Conservation (phyloP, 805 yeast genomes). For the Ascoidea tarda region DNA sequence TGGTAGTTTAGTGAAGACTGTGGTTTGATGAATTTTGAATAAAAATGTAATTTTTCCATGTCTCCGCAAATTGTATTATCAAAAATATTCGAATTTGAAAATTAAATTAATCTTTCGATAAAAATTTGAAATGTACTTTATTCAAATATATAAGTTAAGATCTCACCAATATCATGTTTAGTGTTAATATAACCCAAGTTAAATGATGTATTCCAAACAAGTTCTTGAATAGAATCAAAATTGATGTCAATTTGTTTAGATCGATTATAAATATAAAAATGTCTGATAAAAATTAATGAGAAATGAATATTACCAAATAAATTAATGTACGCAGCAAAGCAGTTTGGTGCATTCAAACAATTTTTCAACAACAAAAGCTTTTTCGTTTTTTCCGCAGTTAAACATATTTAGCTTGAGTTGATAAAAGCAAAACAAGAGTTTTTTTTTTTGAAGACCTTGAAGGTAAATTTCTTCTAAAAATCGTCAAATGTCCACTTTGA, state of each 20-base stretch:
- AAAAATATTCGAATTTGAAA: too few relatives aligned
- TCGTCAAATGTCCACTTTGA: neutral
- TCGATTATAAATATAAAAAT: neutral
- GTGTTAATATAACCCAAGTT: neutral
- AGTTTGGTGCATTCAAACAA: neutral
- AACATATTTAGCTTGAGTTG: neutral
- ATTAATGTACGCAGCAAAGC: neutral
- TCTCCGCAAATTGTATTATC: too few relatives aligned
- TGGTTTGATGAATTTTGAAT: too few relatives aligned
- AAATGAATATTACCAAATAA: neutral
- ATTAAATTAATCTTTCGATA: too few relatives aligned
- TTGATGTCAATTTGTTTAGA: too few relatives aligned
- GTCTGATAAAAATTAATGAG: neutral
- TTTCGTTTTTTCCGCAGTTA: neutral
- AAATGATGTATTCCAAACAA: neutral
- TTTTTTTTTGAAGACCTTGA: neutral
- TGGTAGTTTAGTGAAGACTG: too few relatives aligned
- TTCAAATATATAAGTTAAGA: neutral
- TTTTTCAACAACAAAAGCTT: neutral
- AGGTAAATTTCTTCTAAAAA: neutral
- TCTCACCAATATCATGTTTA: neutral
- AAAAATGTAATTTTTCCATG: too few relatives aligned
- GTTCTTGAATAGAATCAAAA: too few relatives aligned
- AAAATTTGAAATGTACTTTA: neutral
- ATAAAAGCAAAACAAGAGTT: neutral